Conservation (phyloP, 1,139 yeast genomes). For the Sugiyamaella pinicola region DNA sequence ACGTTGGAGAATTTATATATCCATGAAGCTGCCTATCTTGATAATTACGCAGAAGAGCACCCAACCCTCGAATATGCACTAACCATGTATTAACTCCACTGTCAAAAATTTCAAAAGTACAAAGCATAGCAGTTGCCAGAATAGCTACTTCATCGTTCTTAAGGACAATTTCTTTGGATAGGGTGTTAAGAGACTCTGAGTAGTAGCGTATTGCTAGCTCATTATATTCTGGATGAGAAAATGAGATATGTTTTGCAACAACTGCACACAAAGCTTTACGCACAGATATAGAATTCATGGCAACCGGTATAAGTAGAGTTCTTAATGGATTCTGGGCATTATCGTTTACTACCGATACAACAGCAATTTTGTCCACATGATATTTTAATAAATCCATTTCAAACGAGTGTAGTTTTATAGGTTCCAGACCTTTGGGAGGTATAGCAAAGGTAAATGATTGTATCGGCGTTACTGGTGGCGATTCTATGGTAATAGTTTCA, state of each 20-base stretch:
- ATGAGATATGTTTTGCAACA: conserved; percentile 17
- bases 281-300: conserved; percentile 13
- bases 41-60: conserved; percentile 12
- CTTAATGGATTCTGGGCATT: conserved; percentile 17
- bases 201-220: conserved; percentile 13
- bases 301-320: conserved; percentile 19
- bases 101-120: conserved; percentile 20
- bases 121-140: conserved; percentile 18
- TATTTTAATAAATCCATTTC: conserved; percentile 20
- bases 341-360: conserved; percentile 20
- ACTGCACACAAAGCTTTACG: conserved; percentile 20
- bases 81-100: conserved; percentile 19
- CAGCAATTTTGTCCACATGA: conserved; percentile 18
- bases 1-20: conserved; percentile 1
- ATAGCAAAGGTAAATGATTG: background rate
- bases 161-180: conserved; percentile 8
- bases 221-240: conserved; percentile 9
- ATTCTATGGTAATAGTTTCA: too few relatives aligned
- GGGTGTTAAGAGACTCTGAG: conserved; percentile 11
- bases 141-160: conserved; percentile 17
- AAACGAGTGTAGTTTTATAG: conserved; percentile 7
- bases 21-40: conserved; percentile 1
- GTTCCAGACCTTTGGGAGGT: conserved; percentile 13
- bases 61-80: conserved; percentile 18
- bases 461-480: background rate